These are phyloP conservation scores for Pleurotus pulmonarius DNA, from an alignment of 768 basidiomycete species.

Conservation along the genomic window DNA sequence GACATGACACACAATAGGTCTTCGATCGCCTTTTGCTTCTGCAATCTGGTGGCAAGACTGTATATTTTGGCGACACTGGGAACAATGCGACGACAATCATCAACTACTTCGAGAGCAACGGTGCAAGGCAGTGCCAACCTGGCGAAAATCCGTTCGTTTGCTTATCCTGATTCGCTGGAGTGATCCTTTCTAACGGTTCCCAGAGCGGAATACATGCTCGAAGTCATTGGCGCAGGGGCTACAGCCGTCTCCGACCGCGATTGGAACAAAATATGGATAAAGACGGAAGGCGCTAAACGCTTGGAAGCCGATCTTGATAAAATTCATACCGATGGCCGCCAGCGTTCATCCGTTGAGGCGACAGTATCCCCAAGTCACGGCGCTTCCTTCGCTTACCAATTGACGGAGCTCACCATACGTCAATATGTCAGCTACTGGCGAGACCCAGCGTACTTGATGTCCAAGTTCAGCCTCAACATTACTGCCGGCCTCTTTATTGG, in stretches of 20 bases:
- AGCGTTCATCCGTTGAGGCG: conserved; percentile 31
- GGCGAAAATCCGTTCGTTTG: conserved; percentile 68
- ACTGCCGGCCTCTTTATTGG: conserved; percentile 51
- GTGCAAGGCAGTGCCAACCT: conserved; percentile 54
- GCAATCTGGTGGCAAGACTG: conserved; percentile 72
- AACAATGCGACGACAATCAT: conserved; percentile 58
- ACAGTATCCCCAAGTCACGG: conserved; percentile 44
- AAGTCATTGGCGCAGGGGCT: conserved; percentile 73
- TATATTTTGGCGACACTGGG: conserved; percentile 75
- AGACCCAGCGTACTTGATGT: conserved; percentile 55
- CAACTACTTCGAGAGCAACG: conserved; percentile 71
- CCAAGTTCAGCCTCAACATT: conserved; percentile 54
- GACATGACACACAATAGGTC: conserved; percentile 19
- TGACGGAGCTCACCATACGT: conserved; percentile 38
- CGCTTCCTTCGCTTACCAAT: conserved; percentile 49
- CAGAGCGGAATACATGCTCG: conserved; percentile 63
- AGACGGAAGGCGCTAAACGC: conserved; percentile 40
- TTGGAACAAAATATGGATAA: conserved; percentile 58
- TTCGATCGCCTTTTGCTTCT: conserved; percentile 80
- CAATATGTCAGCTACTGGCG: conserved; percentile 48
- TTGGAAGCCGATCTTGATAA: conserved; percentile 35
- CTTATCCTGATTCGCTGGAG: neutral
- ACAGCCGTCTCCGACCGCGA: conserved; percentile 50
- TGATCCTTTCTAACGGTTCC: too few species aligned
- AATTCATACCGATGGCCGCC: conserved; percentile 47